Evolutionary conservation across 2,329 filamentous ascomycete species (phyloP), one percentile per base, ranked within the genome.

Genomic region (Erysiphe pulchra): DNA sequence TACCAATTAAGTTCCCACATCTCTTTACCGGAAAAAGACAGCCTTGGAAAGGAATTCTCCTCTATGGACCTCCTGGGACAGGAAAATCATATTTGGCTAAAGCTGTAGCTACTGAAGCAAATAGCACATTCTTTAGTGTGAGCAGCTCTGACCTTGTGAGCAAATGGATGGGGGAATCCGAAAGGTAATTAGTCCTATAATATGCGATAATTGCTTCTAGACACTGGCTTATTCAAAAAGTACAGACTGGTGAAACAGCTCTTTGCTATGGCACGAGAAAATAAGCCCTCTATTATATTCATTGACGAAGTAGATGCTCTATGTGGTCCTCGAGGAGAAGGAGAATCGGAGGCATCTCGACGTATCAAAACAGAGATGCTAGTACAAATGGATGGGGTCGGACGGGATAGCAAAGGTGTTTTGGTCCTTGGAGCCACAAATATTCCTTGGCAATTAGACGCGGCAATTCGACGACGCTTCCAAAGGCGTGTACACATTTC

Each of bases 141-240:
- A 92, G 83, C 64, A 92, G 83, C 69, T 92, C 84, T 59, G 90
- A 98, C 60, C 62, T 98, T 62, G 90, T 98, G 49, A 93, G 84
- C 61, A 98, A 98, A 61, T 98, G 90, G 90, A 98, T 98, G 90
- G 90, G 90, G 66, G 90, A 98, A 64, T 92, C 82, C 68, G 90
- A 98, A 74, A 75, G 85, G 83, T 92, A 65, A 43, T 68, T 55
- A 17, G 24, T 31, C 12, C 14, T 17, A 9, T n/a, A n/a, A 14
- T 20, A 32, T n/a, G 30, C 38, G 12, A 7, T 40, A n/a, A 34
- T 34, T n/a, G 9, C n/a, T 34, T 34, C 33, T 14, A 34, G 33
- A 34, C 33, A 34, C n/a, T n/a, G n/a, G n/a, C 33, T 34, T 34
- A 34, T 34, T 34, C 33, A 13, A 10, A 18, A 8, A 30, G 12